Evolutionary conservation across 306 rosid genomes (phyloP).

Genomic region (Rubus parviflorus): DNA sequence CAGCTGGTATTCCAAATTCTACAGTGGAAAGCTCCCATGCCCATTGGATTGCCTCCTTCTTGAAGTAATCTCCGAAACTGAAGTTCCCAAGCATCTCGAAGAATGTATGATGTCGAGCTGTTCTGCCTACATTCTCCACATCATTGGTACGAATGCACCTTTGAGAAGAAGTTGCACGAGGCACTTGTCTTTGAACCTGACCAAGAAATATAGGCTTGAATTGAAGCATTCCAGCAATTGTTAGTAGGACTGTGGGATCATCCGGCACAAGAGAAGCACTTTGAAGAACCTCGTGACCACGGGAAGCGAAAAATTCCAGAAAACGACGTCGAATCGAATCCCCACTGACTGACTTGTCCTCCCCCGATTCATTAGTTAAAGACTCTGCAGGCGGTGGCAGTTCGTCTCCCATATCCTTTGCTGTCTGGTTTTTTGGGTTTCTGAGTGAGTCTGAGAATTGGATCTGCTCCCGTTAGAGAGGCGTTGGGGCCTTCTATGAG

Average conservation of each 20-base stretch:
- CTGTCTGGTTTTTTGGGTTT: background rate
- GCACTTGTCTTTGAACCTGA: constrained; percentile 60
- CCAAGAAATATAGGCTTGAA: constrained; percentile 91
- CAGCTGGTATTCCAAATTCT: constrained; percentile 67
- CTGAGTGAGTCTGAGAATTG: no score
- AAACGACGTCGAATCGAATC: constrained; percentile 71
- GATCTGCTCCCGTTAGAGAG: no score
- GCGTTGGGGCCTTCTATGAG: no score
- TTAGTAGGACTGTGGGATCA: constrained; percentile 82
- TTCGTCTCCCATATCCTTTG: background rate
- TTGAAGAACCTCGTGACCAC: constrained; percentile 78
- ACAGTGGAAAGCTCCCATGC: constrained; percentile 85
- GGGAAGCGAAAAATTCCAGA: constrained; percentile 68
- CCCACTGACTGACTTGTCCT: constrained; percentile 51
- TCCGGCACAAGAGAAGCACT: constrained; percentile 89
- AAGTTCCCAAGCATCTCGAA: constrained; percentile 98
- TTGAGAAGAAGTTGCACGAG: constrained; percentile 76
- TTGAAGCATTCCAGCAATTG: constrained; percentile 96
- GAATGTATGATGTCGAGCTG: constrained; percentile 80
- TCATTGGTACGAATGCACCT: constrained; percentile 87
- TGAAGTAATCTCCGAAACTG: constrained; percentile 97
- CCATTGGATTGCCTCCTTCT: constrained; percentile 82
- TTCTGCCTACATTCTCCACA: constrained; percentile 77
- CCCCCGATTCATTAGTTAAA: background rate
- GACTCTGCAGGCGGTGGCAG: no score